Percentiles rank a stretch among this genome's conserved stretches.
phyloP scores from a whole-genome alignment of 768 basidiomycete genomes.

The Amanita subjunquillea region DNA sequence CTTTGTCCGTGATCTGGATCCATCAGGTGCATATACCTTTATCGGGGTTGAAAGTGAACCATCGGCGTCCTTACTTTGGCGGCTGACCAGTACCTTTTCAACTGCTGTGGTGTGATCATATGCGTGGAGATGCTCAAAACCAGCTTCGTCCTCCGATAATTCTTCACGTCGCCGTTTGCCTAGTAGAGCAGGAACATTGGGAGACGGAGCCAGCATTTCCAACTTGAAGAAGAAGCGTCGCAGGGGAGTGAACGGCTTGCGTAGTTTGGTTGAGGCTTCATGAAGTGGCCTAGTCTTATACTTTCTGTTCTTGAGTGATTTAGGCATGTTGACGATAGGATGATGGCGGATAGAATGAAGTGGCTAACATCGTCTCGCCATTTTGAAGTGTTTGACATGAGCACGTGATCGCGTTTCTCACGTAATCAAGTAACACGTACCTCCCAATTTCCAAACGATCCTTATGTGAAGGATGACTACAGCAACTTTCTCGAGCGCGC shows the following conservation, averaged over 20 bases:
- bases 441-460: background rate
- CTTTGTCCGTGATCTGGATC: background rate
- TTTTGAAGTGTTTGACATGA: too few relatives aligned
- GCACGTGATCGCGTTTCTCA: constrained; percentile 5
- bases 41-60: background rate
- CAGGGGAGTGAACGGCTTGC: constrained; percentile 22
- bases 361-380: constrained; percentile 16
- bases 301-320: constrained; percentile 1
- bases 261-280: background rate
- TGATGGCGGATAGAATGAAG: background rate
- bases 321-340: constrained; percentile 1
- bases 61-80: background rate
- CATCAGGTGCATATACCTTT: background rate
- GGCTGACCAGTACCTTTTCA: background rate
- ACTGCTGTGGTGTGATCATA: background rate
- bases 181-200: constrained; percentile 7
- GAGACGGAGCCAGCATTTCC: constrained; percentile 18
- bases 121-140: constrained; percentile 4
- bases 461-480: constrained; percentile 1
- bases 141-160: constrained; percentile 5
- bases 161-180: constrained; percentile 18
- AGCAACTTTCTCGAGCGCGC: constrained; percentile 20
- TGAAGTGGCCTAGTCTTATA: background rate
- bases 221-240: constrained; percentile 33
- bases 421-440: background rate